phyloP scores from a whole-genome alignment of 805 yeast genomes.

The Lipomyces chichibuensis region DNA sequence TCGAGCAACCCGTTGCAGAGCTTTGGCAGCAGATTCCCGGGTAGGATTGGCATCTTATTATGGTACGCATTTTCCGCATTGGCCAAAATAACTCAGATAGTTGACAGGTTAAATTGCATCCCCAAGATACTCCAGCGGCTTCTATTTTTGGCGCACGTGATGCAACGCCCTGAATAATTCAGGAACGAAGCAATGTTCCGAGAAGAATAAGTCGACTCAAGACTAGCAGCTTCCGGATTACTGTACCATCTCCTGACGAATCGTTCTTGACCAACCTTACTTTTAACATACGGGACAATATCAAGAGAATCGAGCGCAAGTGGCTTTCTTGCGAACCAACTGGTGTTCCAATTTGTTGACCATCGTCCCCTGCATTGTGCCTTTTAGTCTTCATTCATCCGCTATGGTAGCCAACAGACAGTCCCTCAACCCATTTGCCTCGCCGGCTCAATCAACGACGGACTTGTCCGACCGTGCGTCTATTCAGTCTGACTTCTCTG shows the following conservation, averaged over 20 bases:
- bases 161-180: neutral
- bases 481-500: conserved; percentile 28
- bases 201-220: neutral
- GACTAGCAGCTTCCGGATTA: neutral
- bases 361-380: neutral
- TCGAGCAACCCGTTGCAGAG: no score
- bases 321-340: neutral
- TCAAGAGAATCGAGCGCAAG: neutral
- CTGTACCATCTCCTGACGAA: neutral
- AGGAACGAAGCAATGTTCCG: neutral
- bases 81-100: neutral
- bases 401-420: conserved; percentile 16
- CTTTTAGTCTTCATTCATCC: neutral
- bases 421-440: conserved; percentile 30
- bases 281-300: neutral
- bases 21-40: no score
- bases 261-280: neutral
- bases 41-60: neutral
- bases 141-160: conserved; percentile 3
- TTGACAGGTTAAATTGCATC: neutral
- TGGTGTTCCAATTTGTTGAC: neutral
- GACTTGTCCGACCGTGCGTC: conserved; percentile 27
- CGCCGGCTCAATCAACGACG: conserved; percentile 27
- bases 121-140: neutral
- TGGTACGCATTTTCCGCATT: neutral